Base-by-base conservation (phyloP, 192 early-diverging fungal genomes). In the Podila clonocystis region DNA sequence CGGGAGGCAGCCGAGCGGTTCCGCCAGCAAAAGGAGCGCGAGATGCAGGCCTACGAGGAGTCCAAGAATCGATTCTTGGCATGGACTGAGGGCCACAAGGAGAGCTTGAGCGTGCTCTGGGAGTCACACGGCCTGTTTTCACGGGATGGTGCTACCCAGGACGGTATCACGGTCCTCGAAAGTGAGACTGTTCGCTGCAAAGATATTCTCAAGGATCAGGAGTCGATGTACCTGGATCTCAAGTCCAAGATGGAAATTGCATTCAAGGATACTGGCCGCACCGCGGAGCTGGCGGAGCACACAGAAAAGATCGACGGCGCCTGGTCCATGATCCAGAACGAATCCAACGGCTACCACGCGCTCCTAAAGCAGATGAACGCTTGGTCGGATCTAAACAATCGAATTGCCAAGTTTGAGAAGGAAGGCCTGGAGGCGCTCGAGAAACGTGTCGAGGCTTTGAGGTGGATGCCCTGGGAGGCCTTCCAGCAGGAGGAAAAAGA, bases 381-480 rank as follows among this genome's bases (percentile, higher is more conserved):
- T 12, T 80, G 77, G 77, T 80, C 71, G 22, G 63, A 36, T 9
- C 49, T 80, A 8, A 38, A 62, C 11, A 31, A 26, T 13, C 38
- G 33, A 4, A 52, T 80, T 31, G 55, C 20, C 13, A 60, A 49
- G 22, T 80, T 80, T 22, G 77, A 80, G 61, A 72, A 69, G 57
- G 67, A 80, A 13, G 50, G 65, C 2, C 77, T 80, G 13, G 70
- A 60, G 8, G 12, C 22, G 12, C 62, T 80, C 30, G 77, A 80
- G 55, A 80, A 62, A 48, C 77, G 77, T 26, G 77, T 80, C 11
- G 77, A 80, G 45, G 70, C 70, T 1, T 22, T 80, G 30, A 28
- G 77, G n/a, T 80, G 77, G 77, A 68, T 80, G 77, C 77, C 72
- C 28, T 80, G 77, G 77, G 77, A 80, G 30, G 66, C 70, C 1